A percentile compares a stretch with the other conserved stretches of the same genome.
These are phyloP conservation scores for Alternaria gaisen DNA, from an alignment of 2,329 filamentous ascomycete genomes.

Conservation along the genomic window DNA sequence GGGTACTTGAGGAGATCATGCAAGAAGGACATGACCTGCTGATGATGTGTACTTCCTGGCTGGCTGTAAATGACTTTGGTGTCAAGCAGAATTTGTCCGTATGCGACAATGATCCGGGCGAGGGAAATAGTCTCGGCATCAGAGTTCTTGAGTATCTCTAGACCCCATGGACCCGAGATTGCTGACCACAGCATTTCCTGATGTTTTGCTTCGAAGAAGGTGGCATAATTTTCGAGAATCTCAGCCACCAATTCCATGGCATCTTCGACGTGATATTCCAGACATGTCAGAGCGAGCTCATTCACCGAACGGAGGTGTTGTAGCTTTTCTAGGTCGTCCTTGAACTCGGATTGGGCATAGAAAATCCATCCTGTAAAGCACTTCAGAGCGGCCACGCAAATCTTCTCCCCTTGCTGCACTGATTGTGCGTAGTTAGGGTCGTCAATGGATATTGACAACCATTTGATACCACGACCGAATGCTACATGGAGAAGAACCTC, in stretches of 20 bases:
- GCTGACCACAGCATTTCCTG: slow-evolving; percentile 46
- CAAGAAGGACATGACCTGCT: slow-evolving; percentile 58
- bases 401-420: slow-evolving; percentile 42
- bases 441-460: slow-evolving; percentile 37
- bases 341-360: slow-evolving; percentile 73
- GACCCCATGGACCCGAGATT: slow-evolving; percentile 46
- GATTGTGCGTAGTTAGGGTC: slow-evolving; percentile 33
- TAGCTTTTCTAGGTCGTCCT: slow-evolving; percentile 65
- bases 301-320: slow-evolving; percentile 68
- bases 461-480: slow-evolving; percentile 48
- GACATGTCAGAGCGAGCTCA: slow-evolving; percentile 66
- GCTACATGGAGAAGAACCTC: slow-evolving; percentile 58
- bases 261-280: slow-evolving; percentile 64
- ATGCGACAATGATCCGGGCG: slow-evolving; percentile 49
- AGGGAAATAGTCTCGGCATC: slow-evolving; percentile 47
- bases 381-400: slow-evolving; percentile 45
- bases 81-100: slow-evolving; percentile 46
- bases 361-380: slow-evolving; percentile 69
- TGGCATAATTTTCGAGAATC: slow-evolving; percentile 47
- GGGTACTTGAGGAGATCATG: slow-evolving; percentile 71
- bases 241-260: slow-evolving; percentile 50
- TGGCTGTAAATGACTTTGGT: slow-evolving; percentile 58
- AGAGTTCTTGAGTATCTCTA: slow-evolving; percentile 47
- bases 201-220: slow-evolving; percentile 47
- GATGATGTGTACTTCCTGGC: slow-evolving; percentile 48